phyloP scores from a whole-genome alignment of 169 alveolate genomes.

The Cryptosporidium baileyi region DNA sequence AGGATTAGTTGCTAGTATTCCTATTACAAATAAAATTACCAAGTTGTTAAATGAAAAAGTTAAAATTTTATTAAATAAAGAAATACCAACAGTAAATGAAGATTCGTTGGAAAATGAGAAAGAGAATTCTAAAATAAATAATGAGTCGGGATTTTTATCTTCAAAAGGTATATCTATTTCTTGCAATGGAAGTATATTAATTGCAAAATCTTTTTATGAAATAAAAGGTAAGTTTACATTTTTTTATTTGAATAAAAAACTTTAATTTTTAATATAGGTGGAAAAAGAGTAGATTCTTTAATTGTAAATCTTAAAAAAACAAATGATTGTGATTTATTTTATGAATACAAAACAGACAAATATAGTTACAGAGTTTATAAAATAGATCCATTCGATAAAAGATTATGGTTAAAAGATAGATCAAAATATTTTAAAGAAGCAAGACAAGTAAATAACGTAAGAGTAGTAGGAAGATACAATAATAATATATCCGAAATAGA shows the following conservation, averaged over 20 bases:
- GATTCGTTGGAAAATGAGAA: background rate
- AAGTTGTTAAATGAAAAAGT: slow-evolving; percentile 35
- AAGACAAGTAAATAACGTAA: too few relatives aligned
- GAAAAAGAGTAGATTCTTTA: slow-evolving; percentile 30
- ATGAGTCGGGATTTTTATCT: background rate
- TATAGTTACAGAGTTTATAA: slow-evolving; percentile 38
- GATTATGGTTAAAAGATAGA: slow-evolving; percentile 7
- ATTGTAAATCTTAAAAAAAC: background rate
- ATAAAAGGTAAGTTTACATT: slow-evolving; percentile 55
- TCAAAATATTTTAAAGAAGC: background rate
- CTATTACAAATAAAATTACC: background rate
- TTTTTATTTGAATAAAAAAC: background rate
- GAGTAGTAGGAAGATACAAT: too few relatives aligned
- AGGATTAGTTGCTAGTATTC: slow-evolving; percentile 42
- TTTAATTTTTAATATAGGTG: too few relatives aligned
- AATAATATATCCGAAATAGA: background rate
- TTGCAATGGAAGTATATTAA: slow-evolving; percentile 22
- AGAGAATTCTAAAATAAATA: background rate
- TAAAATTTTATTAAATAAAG: background rate
- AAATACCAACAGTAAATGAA: slow-evolving; percentile 15
- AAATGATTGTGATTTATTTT: background rate
- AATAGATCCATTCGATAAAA: slow-evolving; percentile 53
- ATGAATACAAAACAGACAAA: slow-evolving; percentile 32
- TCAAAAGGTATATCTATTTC: background rate
- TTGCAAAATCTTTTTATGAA: slow-evolving; percentile 49